Base-by-base conservation (phyloP, 1,284 basidiomycete genomes). In the Leccinum fuscescens region DNA sequence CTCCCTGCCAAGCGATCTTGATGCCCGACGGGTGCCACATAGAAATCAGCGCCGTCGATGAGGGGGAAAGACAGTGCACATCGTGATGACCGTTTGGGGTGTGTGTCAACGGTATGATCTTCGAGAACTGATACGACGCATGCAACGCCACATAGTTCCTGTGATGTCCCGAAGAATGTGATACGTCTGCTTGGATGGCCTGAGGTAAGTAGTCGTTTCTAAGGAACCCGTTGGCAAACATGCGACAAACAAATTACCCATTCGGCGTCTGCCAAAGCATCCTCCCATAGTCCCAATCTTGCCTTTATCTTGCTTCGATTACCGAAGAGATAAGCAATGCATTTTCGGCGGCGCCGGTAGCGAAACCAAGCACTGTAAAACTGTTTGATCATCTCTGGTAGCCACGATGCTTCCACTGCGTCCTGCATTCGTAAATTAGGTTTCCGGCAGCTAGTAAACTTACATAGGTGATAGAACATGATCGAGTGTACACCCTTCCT, bases 1-100 rank as follows among this genome's bases (percentile, higher is more conserved):
- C 62, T 88, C 80, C 53, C 29, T 86, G 78, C 86, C 88, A 94
- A 3, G 82, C 83, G 17, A 93, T 66, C 49, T 80, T 80, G 20
- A 74, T 78, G 1, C 90, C 92, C 65, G 91, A 65, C 11, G 31
- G 89, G 83, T 2, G 79, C 57, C 0, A 71, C 63, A 65, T 83
- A 83, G 83, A 88, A 88, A 66, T 87, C 85, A 9, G 79, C 77
- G 5, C 83, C 85, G 4, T 71, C 63, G 29, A 82, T 69, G 37
- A 72, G 29, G 67, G 1, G 71, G 29, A 66, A 2, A 67, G 35
- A 80, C 63, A 29, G 76, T 77, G 35, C 88, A 77, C 2, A 75
- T 75, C 56, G 80, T 86, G 55, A 79, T 31, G 29, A 9, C 29
- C 9, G 29, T 29, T 29, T 75, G 67, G 0, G 86, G 86, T 1